Percentiles rank a stretch among this genome's conserved stretches.
Evolutionary conservation across 2,329 filamentous ascomycete genomes (phyloP).

Genomic region (Penicillium hordei): DNA sequence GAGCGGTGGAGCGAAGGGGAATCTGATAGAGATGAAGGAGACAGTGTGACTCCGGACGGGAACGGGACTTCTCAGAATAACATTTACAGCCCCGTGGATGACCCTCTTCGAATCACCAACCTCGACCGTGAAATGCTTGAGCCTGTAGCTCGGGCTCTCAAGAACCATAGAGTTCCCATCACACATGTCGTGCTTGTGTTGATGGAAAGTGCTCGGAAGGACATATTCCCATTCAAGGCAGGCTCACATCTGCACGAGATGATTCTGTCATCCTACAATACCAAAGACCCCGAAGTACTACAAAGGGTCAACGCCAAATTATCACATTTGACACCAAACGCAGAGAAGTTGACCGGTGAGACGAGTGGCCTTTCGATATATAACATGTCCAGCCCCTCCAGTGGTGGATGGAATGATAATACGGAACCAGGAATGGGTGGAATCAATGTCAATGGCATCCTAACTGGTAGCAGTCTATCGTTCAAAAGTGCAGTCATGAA

Average conservation of each 20-base stretch:
- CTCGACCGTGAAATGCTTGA: constrained; percentile 29
- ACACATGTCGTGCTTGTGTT: constrained; percentile 33
- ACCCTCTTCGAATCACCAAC: constrained; percentile 35
- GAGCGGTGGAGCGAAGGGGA: constrained; percentile 21
- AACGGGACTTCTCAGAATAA: constrained; percentile 9
- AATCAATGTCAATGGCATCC: constrained; percentile 30
- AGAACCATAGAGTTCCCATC: constrained; percentile 27
- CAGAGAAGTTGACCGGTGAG: constrained; percentile 33
- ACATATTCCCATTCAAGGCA: constrained; percentile 32
- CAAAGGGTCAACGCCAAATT: constrained; percentile 23
- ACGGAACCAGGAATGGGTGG: constrained; percentile 31
- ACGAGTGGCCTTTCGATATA: constrained; percentile 15
- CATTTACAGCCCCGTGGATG: constrained; percentile 30
- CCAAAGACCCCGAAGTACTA: constrained; percentile 8
- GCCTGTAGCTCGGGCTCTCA: constrained; percentile 25
- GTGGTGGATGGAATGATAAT: constrained; percentile 22
- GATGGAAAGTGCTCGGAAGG: constrained; percentile 36
- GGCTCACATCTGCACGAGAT: constrained; percentile 29
- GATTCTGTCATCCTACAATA: constrained; percentile 26
- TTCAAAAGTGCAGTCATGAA: constrained; percentile 35
- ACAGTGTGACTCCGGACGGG: neutral
- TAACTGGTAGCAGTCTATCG: constrained; percentile 34
- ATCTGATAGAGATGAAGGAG: neutral
- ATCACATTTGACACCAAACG: constrained; percentile 29
- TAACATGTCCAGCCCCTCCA: constrained; percentile 4